phyloP scores from a whole-genome alignment of 2,329 filamentous ascomycete species.

The Clarireedia hainanense region DNA sequence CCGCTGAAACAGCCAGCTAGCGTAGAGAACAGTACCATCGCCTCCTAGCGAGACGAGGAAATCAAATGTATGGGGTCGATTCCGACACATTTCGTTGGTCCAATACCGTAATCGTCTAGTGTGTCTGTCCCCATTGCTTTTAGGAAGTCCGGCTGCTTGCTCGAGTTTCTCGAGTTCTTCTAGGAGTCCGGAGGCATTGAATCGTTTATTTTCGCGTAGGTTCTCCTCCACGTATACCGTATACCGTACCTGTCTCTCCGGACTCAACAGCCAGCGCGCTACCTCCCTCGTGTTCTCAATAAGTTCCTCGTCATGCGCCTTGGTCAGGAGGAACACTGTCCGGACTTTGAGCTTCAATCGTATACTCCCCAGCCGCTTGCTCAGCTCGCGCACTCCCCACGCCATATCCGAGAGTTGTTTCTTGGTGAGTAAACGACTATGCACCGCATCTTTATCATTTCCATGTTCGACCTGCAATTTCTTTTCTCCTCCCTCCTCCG shows the following conservation, averaged over 20 bases:
- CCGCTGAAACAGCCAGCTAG: conserved; percentile 93
- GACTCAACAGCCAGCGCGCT: conserved; percentile 70
- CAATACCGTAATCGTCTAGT: conserved; percentile 63
- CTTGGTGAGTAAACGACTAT: conserved; percentile 79
- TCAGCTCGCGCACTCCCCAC: conserved; percentile 86
- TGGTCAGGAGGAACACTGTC: conserved; percentile 82
- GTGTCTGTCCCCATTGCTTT: conserved; percentile 25
- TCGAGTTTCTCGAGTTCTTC: conserved; percentile 47
- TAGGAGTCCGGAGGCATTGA: conserved; percentile 64
- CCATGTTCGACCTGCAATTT: conserved; percentile 7
- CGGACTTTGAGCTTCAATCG: conserved; percentile 73
- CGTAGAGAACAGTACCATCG: conserved; percentile 94
- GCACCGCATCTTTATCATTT: conserved; percentile 24
- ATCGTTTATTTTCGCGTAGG: conserved; percentile 61
- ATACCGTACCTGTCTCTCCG: conserved; percentile 59
- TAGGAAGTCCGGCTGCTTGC: conserved; percentile 21
- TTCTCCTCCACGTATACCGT: conserved; percentile 78
- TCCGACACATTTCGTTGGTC: conserved; percentile 69
- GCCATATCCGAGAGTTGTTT: conserved; percentile 95
- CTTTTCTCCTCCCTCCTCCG: conserved; percentile 12
- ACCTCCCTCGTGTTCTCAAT: conserved; percentile 71
- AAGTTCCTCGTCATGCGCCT: conserved; percentile 78
- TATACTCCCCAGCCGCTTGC: conserved; percentile 76
- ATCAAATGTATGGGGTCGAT: conserved; percentile 80
- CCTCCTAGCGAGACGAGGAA: conserved; percentile 88